Evolutionary conservation across 352 stramenopile genomes (phyloP).

Genomic region (Albugo candida): DNA sequence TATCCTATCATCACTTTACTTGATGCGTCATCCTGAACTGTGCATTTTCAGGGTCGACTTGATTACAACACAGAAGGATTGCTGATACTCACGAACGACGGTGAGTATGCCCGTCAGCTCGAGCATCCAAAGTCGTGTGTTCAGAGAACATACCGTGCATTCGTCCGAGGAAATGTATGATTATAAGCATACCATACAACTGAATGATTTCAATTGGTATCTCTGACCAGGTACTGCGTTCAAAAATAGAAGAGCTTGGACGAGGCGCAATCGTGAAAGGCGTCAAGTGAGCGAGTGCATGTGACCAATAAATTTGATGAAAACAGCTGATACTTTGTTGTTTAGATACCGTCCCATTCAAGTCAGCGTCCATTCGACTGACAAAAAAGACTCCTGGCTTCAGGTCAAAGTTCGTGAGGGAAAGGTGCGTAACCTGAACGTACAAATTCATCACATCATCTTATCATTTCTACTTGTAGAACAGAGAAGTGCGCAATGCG

Average conservation of each 20-base stretch:
- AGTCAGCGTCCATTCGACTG: slow-evolving; percentile 45
- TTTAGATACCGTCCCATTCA: slow-evolving; percentile 41
- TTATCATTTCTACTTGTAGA: slow-evolving; percentile 20
- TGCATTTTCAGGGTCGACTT: slow-evolving; percentile 51
- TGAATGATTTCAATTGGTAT: neutral
- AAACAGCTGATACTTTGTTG: neutral
- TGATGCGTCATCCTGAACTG: neutral
- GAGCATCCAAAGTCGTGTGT: slow-evolving; percentile 74
- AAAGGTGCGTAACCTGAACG: slow-evolving; percentile 24
- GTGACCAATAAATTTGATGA: slow-evolving; percentile 2
- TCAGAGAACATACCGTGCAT: slow-evolving; percentile 57
- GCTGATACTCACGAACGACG: slow-evolving; percentile 84
- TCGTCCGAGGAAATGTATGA: slow-evolving; percentile 49
- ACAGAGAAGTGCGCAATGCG: slow-evolving; percentile 80
- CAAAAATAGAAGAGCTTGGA: slow-evolving; percentile 59
- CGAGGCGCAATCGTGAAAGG: slow-evolving; percentile 66
- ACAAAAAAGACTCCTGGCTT: slow-evolving; percentile 82
- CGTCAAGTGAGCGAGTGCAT: slow-evolving; percentile 33
- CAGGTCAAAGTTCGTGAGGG: slow-evolving; percentile 72
- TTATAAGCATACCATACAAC: neutral
- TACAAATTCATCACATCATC: neutral
- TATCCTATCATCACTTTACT: neutral
- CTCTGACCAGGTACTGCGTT: slow-evolving; percentile 28
- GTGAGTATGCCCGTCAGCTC: slow-evolving; percentile 72
- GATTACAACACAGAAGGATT: slow-evolving; percentile 86